These are phyloP conservation scores for Microthyrium microscopicum DNA, from an alignment of 2,329 filamentous ascomycete species.

Conservation along the genomic window DNA sequence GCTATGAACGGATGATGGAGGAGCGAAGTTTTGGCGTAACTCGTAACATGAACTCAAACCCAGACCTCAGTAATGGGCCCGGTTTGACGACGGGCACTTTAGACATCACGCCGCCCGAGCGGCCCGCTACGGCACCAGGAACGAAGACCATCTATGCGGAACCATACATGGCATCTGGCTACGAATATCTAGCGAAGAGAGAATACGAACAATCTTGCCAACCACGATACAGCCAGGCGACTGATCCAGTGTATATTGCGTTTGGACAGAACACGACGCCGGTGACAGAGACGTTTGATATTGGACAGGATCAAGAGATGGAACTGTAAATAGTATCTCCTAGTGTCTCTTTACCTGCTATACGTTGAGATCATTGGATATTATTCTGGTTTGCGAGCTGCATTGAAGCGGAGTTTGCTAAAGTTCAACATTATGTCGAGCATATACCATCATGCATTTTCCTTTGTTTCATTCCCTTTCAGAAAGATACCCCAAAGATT, in stretches of 20 bases:
- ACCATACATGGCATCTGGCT: slow-evolving; percentile 74
- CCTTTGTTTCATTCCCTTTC: no score
- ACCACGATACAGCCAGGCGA: slow-evolving; percentile 36
- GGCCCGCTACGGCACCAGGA: slow-evolving; percentile 1
- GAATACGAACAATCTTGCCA: slow-evolving; percentile 40
- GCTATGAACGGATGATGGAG: slow-evolving; percentile 36
- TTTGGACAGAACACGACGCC: slow-evolving; percentile 37
- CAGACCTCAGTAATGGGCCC: no score
- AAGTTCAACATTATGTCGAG: no score
- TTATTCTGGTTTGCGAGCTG: no score
- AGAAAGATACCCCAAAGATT: no score
- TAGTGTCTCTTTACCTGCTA: no score
- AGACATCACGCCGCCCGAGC: not conserved
- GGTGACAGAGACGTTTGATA: slow-evolving; percentile 23
- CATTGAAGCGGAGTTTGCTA: no score
- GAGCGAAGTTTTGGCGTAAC: slow-evolving; percentile 1
- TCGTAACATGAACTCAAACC: not conserved
- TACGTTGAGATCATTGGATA: no score
- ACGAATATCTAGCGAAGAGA: slow-evolving; percentile 49
- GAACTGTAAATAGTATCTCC: slow-evolving; percentile 17
- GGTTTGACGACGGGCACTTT: no score
- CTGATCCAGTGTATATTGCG: slow-evolving; percentile 56
- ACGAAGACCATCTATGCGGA: no score
- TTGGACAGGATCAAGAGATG: slow-evolving; percentile 21
- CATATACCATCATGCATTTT: no score